Evolutionary conservation across 2,329 filamentous ascomycete species (phyloP), one percentile per base, ranked within the genome.

Genomic region (Diaporthe sp.): DNA sequence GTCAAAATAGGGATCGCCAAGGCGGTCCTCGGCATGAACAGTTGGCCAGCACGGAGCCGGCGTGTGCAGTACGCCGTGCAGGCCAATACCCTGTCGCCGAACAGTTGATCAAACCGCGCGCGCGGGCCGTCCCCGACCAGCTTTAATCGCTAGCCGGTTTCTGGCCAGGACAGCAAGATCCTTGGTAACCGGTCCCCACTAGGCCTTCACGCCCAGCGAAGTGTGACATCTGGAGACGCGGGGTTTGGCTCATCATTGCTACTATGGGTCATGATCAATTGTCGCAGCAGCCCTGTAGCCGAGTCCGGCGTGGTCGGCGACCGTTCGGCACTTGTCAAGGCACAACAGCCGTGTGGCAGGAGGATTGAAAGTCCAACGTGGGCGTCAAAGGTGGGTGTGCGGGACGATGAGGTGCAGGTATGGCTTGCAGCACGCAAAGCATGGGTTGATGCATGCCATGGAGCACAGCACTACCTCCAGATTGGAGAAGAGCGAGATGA

Each of bases 371-470:
- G 54, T 28, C 50, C 54, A 72, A 69, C 60, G 72, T 74, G 72
- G 67, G 50, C 60, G 52, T 60, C 50, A 22, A 40, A 42, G 35
- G 74, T 66, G 75, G 75, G 67, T 74, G 74, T 70, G 72, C 52
- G 40, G 70, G 70, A 58, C 73, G 75, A 74, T 76, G 75, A 74
- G 75, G 71, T 76, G 75, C 74, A 76, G 72, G 42, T 74, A 76
- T 76, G 73, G 74, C 72, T 68, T 76, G 75, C 75, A 76, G 75
- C 72, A 74, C 72, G 75, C 69, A 72, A 72, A 64, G 72, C 75
- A 76, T 69, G 75, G 75, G 50, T 74, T 57, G 61, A 60, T 58
- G 75, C 72, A 74, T 72, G 68, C 61, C 52, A 69, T 71, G 72
- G 68, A 69, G 57, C 71, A 68, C 66, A 69, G 71, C 50, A 55